phyloP scores from a whole-genome alignment of 2,329 filamentous ascomycete species.

The Colletotrichum liriopes region DNA sequence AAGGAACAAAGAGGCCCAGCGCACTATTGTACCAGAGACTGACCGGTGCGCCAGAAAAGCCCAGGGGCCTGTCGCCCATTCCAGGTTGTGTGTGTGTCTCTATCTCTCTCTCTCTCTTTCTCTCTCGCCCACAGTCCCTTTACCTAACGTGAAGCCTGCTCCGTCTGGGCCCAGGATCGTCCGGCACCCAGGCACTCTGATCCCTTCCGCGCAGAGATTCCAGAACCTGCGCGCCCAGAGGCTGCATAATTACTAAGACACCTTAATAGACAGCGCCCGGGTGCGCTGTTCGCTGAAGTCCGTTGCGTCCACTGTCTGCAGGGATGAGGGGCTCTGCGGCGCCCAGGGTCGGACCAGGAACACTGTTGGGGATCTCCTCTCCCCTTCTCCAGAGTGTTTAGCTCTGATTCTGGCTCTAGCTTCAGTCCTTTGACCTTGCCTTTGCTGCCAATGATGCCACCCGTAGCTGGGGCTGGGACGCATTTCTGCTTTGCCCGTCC shows the following conservation, averaged over 20 bases:
- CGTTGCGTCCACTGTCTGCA: slow-evolving; percentile 1
- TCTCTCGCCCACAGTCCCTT: neutral
- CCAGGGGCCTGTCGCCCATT: neutral
- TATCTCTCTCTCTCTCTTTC: too few relatives aligned
- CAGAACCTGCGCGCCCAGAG: slow-evolving; percentile 21
- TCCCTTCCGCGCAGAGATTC: neutral
- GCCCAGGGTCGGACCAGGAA: neutral
- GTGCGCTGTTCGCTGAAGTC: slow-evolving; percentile 25
- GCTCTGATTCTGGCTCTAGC: neutral
- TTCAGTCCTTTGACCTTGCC: neutral
- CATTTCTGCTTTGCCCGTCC: slow-evolving; percentile 16
- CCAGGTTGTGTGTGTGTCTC: neutral
- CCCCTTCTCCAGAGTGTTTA: slow-evolving; percentile 5
- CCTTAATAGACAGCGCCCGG: slow-evolving; percentile 23
- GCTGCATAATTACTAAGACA: slow-evolving; percentile 37
- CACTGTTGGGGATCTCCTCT: neutral
- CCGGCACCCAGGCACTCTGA: neutral
- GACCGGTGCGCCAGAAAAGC: slow-evolving; percentile 21
- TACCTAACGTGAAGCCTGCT: neutral
- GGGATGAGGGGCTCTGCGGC: neutral
- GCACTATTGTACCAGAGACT: slow-evolving; percentile 13
- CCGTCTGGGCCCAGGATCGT: neutral
- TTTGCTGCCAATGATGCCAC: neutral
- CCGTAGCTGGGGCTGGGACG: slow-evolving; percentile 4
- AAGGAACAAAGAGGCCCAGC: slow-evolving; percentile 32